Conservation (phyloP, 768 basidiomycete genomes). For the Collybia mongolica region DNA sequence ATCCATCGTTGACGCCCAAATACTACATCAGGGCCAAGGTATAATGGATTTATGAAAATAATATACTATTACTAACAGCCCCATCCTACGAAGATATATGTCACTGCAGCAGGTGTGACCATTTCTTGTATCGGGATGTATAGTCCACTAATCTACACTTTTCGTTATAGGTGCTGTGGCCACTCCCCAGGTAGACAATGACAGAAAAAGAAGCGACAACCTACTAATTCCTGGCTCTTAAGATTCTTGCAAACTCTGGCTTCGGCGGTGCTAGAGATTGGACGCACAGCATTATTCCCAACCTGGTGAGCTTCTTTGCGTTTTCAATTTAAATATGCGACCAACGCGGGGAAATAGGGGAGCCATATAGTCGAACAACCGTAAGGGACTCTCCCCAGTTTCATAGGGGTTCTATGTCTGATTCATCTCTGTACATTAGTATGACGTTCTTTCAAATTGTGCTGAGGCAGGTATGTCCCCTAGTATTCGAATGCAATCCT, state of each 20-base stretch:
- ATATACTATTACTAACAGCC: too few species aligned
- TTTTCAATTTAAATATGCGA: neutral
- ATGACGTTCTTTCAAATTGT: constrained; percentile 17
- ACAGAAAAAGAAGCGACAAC: too few species aligned
- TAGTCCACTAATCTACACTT: neutral
- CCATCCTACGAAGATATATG: too few species aligned
- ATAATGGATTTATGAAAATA: too few species aligned
- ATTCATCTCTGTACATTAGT: neutral
- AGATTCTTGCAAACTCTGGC: too few species aligned
- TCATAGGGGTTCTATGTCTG: neutral
- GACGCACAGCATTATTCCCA: neutral
- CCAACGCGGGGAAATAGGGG: neutral
- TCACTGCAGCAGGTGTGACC: too few species aligned
- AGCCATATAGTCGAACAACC: neutral
- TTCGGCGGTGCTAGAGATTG: too few species aligned
- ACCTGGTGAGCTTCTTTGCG: neutral
- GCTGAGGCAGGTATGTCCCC: neutral
- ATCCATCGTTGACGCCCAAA: too few species aligned
- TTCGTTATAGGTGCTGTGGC: neutral
- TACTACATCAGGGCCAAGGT: too few species aligned
- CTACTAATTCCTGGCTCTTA: too few species aligned
- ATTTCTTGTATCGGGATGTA: neutral
- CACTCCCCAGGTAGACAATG: neutral
- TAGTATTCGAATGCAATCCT: neutral
- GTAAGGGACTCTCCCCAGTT: neutral